A percentile compares a stretch with the other conserved stretches of the same genome.
Conservation (phyloP, 2,329 filamentous ascomycete genomes). For the Verticillium nubilum region DNA sequence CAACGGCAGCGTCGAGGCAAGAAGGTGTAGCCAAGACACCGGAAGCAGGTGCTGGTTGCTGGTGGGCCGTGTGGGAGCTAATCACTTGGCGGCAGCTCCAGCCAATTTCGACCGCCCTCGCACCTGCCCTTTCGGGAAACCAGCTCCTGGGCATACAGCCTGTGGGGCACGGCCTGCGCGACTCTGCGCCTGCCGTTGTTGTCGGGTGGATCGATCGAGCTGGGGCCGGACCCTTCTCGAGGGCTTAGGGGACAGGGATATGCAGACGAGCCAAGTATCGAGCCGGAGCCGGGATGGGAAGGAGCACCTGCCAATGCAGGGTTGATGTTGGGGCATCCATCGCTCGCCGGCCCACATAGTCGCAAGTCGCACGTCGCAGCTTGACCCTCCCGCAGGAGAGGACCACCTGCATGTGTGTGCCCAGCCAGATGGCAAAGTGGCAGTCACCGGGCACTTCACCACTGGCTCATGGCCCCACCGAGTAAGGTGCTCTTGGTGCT, state of each 20-base stretch:
- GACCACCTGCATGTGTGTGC: not conserved
- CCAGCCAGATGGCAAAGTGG: not conserved
- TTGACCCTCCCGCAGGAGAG: not conserved
- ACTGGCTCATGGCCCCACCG: not conserved
- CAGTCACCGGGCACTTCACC: not conserved
- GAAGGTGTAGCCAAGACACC: not conserved
- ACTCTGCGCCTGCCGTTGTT: constrained; percentile 2
- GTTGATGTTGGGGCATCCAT: not conserved
- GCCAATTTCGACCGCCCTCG: constrained; percentile 2
- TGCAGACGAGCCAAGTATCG: not conserved
- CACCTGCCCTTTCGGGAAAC: constrained; percentile 1
- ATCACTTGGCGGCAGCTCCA: constrained; percentile 4
- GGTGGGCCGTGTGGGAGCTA: constrained; percentile 1
- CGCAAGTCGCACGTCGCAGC: not conserved
- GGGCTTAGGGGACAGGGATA: not conserved
- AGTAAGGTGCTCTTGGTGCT: not conserved
- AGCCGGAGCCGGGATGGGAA: not conserved
- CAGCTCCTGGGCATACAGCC: not conserved
- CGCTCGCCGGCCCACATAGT: not conserved
- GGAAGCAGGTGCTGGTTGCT: not conserved
- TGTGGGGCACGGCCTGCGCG: not conserved
- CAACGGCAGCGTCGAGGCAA: not conserved
- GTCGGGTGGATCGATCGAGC: constrained; percentile 1
- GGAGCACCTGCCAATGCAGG: not conserved
- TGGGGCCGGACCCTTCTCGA: not conserved